These are phyloP conservation scores for Penicillium malachiteum DNA, from an alignment of 495 filamentous ascomycete genomes.

Conservation along the genomic window DNA sequence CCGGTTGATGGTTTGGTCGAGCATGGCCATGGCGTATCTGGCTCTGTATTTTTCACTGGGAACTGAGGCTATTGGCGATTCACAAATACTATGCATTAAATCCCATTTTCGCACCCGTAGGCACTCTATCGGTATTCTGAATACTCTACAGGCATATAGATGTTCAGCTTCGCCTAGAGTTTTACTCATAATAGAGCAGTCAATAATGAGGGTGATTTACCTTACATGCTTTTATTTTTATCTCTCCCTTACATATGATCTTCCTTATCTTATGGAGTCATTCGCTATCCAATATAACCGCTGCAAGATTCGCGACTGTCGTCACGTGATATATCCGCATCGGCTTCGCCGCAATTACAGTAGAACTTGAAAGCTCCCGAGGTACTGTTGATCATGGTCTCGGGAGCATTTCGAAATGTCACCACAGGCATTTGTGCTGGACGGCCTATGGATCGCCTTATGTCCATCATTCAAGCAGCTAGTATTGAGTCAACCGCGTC, in stretches of 20 bases:
- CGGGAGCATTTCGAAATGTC: conserved; percentile 41
- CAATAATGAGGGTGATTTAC: too few relatives aligned
- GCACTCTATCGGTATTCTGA: not conserved
- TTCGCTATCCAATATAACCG: too few relatives aligned
- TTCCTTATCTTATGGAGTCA: too few relatives aligned
- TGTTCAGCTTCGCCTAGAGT: too few relatives aligned
- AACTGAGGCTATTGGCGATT: conserved; percentile 30
- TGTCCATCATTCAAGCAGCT: conserved; percentile 54
- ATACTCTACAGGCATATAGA: too few relatives aligned
- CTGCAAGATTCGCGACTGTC: too few relatives aligned
- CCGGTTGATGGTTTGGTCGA: conserved; percentile 37
- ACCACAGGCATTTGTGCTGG: conserved; percentile 46
- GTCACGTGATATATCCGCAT: too few relatives aligned
- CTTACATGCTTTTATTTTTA: too few relatives aligned
- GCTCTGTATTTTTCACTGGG: conserved; percentile 40
- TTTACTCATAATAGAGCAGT: too few relatives aligned
- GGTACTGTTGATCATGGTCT: not conserved
- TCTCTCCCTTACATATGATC: too few relatives aligned
- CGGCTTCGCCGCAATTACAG: too few relatives aligned
- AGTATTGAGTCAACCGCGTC: conserved; percentile 12
- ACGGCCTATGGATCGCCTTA: conserved; percentile 67
- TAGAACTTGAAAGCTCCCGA: too few relatives aligned
- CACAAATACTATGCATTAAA: conserved; percentile 18
- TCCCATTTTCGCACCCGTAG: not conserved
- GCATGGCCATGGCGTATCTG: conserved; percentile 49